Evolutionary conservation across 371 early-diverging fungal species (phyloP).

Genomic region (Mucor saturninus): DNA sequence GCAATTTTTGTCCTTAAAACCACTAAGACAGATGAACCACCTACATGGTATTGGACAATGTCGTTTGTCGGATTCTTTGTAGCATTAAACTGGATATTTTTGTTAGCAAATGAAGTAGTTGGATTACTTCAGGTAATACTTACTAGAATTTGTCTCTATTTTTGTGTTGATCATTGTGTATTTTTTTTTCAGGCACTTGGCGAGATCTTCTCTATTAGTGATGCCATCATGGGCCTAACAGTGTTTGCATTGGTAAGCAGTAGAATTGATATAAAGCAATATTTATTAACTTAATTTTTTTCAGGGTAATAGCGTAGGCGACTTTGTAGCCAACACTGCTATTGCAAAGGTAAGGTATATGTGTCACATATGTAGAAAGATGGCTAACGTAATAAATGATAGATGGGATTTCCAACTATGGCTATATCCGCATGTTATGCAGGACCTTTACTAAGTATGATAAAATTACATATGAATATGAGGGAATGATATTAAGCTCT

Average conservation of each 20-base stretch:
- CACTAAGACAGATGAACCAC: constrained; percentile 37
- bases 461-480: not conserved
- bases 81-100: constrained; percentile 80
- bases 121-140: constrained; percentile 65
- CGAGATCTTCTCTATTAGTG: constrained; percentile 73
- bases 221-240: constrained; percentile 85
- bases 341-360: constrained; percentile 61
- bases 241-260: constrained; percentile 76
- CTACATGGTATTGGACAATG: constrained; percentile 51
- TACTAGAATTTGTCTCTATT: not conserved
- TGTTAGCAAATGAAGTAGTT: constrained; percentile 82
- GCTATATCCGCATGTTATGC: constrained; percentile 88
- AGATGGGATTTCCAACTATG: constrained; percentile 86
- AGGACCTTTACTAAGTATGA: constrained; percentile 75
- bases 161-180: not conserved
- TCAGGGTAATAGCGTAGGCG: constrained; percentile 86
- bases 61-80: constrained; percentile 74
- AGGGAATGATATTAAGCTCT: not conserved
- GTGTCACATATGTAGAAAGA: no score
- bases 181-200: constrained; percentile 66
- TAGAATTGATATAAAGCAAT: not conserved
- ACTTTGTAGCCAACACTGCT: constrained; percentile 82
- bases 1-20: constrained; percentile 18
- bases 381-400: not conserved
- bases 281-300: not conserved